Percentiles rank a stretch among this genome's conserved stretches.
Conservation (phyloP, 768 basidiomycete species). For the Kwoniella shandongensis region DNA sequence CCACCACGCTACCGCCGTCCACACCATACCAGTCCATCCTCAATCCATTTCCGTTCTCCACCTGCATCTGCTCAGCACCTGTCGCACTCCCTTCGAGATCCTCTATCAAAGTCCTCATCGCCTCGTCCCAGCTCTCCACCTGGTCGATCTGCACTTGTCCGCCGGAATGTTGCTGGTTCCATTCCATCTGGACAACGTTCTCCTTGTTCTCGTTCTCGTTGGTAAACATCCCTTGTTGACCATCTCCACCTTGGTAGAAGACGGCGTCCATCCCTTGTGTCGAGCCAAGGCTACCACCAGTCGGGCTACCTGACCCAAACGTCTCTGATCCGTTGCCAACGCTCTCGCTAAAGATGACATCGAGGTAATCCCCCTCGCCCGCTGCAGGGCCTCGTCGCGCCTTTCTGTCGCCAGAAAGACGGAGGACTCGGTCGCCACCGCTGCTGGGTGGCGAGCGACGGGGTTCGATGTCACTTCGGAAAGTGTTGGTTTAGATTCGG, state of each 20-base stretch:
- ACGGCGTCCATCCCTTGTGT: conserved; percentile 8
- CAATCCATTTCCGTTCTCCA: conserved; percentile 7
- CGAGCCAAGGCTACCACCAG: conserved; percentile 39
- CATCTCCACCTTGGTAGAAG: neutral
- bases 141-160: conserved; percentile 12
- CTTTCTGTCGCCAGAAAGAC: conserved; percentile 10
- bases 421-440: conserved; percentile 43
- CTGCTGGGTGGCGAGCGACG: conserved; percentile 52
- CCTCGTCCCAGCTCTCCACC: conserved; percentile 43
- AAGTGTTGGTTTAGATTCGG: neutral
- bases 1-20: neutral
- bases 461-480: conserved; percentile 19
- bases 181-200: conserved; percentile 12
- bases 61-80: neutral
- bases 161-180: neutral
- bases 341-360: conserved; percentile 9
- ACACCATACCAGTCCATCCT: conserved; percentile 21
- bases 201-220: neutral
- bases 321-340: conserved; percentile 18
- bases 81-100: conserved; percentile 21
- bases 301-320: conserved; percentile 35
- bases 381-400: conserved; percentile 46
- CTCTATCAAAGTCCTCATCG: conserved; percentile 37
- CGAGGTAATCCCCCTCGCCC: conserved; percentile 39
- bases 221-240: neutral